A percentile compares a stretch with the other conserved stretches of the same genome.
Conservation (phyloP, 2,329 filamentous ascomycete species). For the Corynespora cassiicola region DNA sequence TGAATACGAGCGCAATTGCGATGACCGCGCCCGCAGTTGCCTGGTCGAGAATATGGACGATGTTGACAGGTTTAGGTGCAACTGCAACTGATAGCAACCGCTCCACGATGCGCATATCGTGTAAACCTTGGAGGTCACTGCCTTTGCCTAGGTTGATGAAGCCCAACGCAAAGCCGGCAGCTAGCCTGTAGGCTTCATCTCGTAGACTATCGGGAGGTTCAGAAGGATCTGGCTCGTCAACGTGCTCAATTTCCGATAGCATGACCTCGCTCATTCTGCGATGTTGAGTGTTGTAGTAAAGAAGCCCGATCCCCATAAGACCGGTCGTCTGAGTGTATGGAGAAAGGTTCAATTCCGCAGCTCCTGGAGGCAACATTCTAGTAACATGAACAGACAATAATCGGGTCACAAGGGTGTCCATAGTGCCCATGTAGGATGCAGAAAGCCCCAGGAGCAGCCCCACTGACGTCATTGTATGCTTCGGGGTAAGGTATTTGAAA, state of each 20-base stretch:
- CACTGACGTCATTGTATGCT: conserved; percentile 99
- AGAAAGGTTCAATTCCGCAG: conserved; percentile 92
- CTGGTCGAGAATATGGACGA: conserved; percentile 91
- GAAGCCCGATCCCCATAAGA: conserved; percentile 92
- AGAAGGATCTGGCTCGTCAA: conserved; percentile 77
- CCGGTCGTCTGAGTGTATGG: conserved; percentile 93
- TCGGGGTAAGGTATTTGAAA: conserved; percentile 98
- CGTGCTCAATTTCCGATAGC: conserved; percentile 93
- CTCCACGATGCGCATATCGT: conserved; percentile 93
- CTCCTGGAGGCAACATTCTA: conserved; percentile 87
- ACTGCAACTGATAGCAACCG: conserved; percentile 85
- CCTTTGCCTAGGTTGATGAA: conserved; percentile 95
- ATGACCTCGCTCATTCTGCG: conserved; percentile 99
- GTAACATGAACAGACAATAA: conserved; percentile 95
- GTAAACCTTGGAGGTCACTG: conserved; percentile 82
- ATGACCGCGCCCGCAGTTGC: conserved; percentile 93
- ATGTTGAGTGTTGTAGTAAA: conserved; percentile 96
- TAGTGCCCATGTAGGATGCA: conserved; percentile 92
- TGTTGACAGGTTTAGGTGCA: conserved; percentile 85
- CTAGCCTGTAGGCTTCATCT: conserved; percentile 94
- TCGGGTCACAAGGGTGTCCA: conserved; percentile 94
- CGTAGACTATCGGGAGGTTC: conserved; percentile 76
- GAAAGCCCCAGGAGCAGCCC: conserved; percentile 91
- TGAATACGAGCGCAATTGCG: conserved; percentile 89
- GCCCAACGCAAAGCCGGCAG: conserved; percentile 90